Conservation (phyloP, 495 filamentous ascomycete species). For the Talaromyces liani region DNA sequence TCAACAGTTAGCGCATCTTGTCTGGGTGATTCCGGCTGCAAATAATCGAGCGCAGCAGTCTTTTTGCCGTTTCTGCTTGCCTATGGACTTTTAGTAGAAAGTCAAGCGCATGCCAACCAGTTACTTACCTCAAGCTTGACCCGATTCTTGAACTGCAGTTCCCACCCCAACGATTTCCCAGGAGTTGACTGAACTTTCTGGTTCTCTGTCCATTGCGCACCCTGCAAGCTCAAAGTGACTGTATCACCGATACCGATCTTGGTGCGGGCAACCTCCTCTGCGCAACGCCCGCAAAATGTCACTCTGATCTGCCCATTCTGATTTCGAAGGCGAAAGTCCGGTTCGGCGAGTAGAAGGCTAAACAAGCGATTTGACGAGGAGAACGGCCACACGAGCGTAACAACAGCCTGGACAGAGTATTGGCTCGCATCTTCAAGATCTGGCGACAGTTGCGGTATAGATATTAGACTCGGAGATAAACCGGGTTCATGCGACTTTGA, state of each 20-base stretch:
- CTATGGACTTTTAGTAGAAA: not conserved
- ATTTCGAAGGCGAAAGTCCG: constrained; percentile 76
- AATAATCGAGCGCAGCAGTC: not conserved
- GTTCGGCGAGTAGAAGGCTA: constrained; percentile 74
- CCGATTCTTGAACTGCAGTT: constrained; percentile 52
- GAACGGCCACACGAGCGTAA: constrained; percentile 89
- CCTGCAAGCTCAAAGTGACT: constrained; percentile 59
- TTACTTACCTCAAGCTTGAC: constrained; percentile 51
- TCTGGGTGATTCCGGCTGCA: constrained; percentile 1
- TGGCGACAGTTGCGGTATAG: constrained; percentile 67
- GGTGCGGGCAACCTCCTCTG: constrained; percentile 56
- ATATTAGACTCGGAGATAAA: constrained; percentile 30
- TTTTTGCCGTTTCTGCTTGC: constrained; percentile 1
- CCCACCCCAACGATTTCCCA: constrained; percentile 66
- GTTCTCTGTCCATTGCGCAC: constrained; percentile 51
- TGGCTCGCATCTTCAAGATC: constrained; percentile 21
- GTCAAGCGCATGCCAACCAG: not conserved
- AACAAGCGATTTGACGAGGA: constrained; percentile 64
- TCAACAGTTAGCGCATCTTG: constrained; percentile 3
- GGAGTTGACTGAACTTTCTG: constrained; percentile 44
- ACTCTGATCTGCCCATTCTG: constrained; percentile 77
- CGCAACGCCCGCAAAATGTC: constrained; percentile 64
- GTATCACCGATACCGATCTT: constrained; percentile 71
- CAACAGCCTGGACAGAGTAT: constrained; percentile 52
- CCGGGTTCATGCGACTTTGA: constrained; percentile 17